Evolutionary conservation across 352 stramenopile genomes (phyloP).

Genomic region (Phytopythium aichiense): DNA sequence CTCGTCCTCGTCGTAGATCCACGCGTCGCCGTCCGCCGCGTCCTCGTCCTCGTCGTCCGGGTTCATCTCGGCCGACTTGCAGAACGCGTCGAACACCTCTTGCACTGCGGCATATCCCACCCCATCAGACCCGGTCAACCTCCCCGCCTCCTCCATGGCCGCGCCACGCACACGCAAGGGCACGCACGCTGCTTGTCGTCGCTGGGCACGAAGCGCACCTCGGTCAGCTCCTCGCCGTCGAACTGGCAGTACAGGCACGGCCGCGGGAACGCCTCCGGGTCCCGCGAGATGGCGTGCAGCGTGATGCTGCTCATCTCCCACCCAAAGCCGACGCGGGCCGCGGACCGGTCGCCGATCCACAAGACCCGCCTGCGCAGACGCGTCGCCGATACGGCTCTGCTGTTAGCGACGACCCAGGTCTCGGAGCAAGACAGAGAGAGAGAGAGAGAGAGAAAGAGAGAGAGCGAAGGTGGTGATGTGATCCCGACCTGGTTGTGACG

Average conservation of each 20-base stretch:
- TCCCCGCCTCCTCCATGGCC: neutral
- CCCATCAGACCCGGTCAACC: neutral
- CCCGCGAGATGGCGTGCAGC: slow-evolving; percentile 75
- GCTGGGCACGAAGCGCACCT: slow-evolving; percentile 72
- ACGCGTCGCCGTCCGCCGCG: slow-evolving; percentile 46
- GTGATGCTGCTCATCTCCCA: slow-evolving; percentile 72
- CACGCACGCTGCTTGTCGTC: slow-evolving; percentile 61
- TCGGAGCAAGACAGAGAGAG: neutral
- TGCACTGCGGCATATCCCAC: slow-evolving; percentile 31
- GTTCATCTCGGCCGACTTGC: slow-evolving; percentile 81
- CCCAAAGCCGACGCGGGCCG: slow-evolving; percentile 47
- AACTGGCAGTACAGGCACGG: slow-evolving; percentile 85
- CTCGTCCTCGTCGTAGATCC: slow-evolving; percentile 84
- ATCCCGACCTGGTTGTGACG: slow-evolving; percentile 33
- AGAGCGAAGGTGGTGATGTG: neutral
- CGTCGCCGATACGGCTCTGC: too few species aligned
- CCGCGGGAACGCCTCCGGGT: slow-evolving; percentile 49
- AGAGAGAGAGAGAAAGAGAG: neutral
- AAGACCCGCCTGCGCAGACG: slow-evolving; percentile 38
- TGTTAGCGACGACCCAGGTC: too few species aligned
- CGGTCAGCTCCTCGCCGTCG: slow-evolving; percentile 54
- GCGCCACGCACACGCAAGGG: neutral
- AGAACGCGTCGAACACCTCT: slow-evolving; percentile 72
- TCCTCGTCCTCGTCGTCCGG: slow-evolving; percentile 60
- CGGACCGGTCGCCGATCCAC: slow-evolving; percentile 45